phyloP scores from a whole-genome alignment of 352 stramenopile species.

The Globisporangium acanthophoron region DNA sequence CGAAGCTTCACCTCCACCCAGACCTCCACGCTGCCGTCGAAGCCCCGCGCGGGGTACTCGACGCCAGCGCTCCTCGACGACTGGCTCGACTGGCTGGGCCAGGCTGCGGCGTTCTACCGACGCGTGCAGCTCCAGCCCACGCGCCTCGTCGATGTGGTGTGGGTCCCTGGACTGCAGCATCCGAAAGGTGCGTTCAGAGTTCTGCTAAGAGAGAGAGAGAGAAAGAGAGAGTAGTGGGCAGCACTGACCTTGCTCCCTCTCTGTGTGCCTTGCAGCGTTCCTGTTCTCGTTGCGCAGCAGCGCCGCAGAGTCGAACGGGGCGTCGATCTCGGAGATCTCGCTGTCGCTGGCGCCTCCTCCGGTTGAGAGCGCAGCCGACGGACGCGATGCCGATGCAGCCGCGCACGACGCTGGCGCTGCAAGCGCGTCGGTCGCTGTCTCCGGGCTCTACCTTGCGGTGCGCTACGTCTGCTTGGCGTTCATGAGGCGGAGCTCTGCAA shows the following conservation, averaged over 20 bases:
- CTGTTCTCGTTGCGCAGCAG: slow-evolving; percentile 30
- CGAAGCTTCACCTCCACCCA: slow-evolving; percentile 10
- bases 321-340: slow-evolving; percentile 6
- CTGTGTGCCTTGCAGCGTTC: slow-evolving; percentile 16
- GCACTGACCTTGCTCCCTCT: too few species aligned
- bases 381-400: too few species aligned
- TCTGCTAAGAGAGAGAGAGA: too few species aligned
- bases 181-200: slow-evolving; percentile 29
- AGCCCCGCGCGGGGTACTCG: slow-evolving; percentile 10
- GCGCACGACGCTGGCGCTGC: too few species aligned
- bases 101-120: slow-evolving; percentile 28
- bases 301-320: slow-evolving; percentile 16
- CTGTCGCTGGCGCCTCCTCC: slow-evolving; percentile 5
- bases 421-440: slow-evolving; percentile 27
- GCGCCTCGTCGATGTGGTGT: slow-evolving; percentile 18
- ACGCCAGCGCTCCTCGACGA: slow-evolving; percentile 14
- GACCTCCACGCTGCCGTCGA: neutral
- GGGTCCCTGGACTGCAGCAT: slow-evolving; percentile 33
- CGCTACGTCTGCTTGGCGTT: neutral
- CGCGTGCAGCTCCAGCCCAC: slow-evolving; percentile 15
- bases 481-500: neutral
- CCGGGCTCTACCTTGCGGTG: slow-evolving; percentile 42
- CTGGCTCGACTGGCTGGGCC: slow-evolving; percentile 27
- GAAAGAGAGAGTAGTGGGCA: too few species aligned
- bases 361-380: neutral